Evolutionary conservation across 1,284 basidiomycete species (phyloP).

Genomic region (Tilletia caries): DNA sequence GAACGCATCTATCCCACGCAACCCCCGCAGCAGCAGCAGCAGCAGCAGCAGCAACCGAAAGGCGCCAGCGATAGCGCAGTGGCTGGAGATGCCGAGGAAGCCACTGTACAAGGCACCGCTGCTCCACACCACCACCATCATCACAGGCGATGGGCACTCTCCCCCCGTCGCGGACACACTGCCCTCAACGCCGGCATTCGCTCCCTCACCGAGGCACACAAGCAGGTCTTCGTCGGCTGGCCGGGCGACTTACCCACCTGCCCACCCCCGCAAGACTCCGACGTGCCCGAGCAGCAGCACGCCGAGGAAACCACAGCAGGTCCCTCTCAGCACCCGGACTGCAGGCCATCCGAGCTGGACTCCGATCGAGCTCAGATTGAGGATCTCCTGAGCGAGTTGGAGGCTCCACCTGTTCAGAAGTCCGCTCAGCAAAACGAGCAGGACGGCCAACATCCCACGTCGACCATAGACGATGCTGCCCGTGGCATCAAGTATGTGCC

Average conservation of each 20-base stretch:
- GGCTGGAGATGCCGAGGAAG: constrained; percentile 17
- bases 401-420: constrained; percentile 24
- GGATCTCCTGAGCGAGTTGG: constrained; percentile 38
- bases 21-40: too few species aligned
- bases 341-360: background rate
- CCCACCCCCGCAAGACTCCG: constrained; percentile 43
- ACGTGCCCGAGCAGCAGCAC: constrained; percentile 8
- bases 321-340: background rate
- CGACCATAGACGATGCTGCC: constrained; percentile 38
- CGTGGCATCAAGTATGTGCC: constrained; percentile 68
- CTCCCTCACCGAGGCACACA: constrained; percentile 74
- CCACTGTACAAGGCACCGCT: constrained; percentile 24
- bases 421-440: constrained; percentile 62
- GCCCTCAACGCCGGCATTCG: constrained; percentile 93
- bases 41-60: constrained; percentile 29
- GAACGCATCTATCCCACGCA: too few species aligned
- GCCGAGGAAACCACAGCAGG: background rate
- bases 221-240: constrained; percentile 90
- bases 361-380: constrained; percentile 48
- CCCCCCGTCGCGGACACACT: constrained; percentile 80
- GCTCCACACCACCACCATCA: background rate
- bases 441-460: constrained; percentile 52
- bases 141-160: constrained; percentile 67
- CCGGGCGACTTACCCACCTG: constrained; percentile 71
- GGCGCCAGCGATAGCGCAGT: constrained; percentile 34